Percentiles rank a stretch among this genome's conserved stretches.
Evolutionary conservation across 352 stramenopile species (phyloP).

Genomic region (Globisporangium recalcitrans): DNA sequence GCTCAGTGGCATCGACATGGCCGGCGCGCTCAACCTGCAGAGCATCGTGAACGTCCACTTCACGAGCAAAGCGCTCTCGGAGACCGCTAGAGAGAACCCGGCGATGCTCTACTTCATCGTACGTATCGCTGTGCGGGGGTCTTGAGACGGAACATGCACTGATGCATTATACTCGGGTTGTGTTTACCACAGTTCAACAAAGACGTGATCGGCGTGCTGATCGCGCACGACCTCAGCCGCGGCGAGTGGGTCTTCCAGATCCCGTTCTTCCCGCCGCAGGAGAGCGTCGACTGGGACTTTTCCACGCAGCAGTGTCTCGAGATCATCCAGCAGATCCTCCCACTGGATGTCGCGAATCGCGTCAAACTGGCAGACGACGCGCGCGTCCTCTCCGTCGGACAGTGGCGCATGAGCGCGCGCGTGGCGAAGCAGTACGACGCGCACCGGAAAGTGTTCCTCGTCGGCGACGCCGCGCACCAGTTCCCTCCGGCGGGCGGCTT

Average conservation of each 20-base stretch:
- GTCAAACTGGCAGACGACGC: constrained; percentile 41
- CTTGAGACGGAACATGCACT: too few relatives aligned
- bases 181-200: constrained; percentile 76
- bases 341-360: constrained; percentile 9
- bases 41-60: constrained; percentile 95
- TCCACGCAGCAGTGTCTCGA: constrained; percentile 46
- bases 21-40: constrained; percentile 78
- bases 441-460: constrained; percentile 75
- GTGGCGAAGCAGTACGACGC: constrained; percentile 86
- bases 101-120: constrained; percentile 95
- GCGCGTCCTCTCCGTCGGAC: constrained; percentile 74
- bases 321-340: constrained; percentile 48
- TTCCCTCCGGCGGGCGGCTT: constrained; percentile 91
- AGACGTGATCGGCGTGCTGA: constrained; percentile 87
- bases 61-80: constrained; percentile 66
- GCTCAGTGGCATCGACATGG: constrained; percentile 64
- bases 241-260: constrained; percentile 92
- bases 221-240: constrained; percentile 86
- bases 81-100: constrained; percentile 49
- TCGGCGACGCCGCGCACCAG: constrained; percentile 89
- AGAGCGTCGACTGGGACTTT: constrained; percentile 63
- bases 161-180: too few relatives aligned
- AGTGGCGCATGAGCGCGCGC: constrained; percentile 92
- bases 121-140: constrained; percentile 7
- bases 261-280: constrained; percentile 88